phyloP scores from a whole-genome alignment of 2,329 filamentous ascomycete species.

The Rutstroemia sp. region DNA sequence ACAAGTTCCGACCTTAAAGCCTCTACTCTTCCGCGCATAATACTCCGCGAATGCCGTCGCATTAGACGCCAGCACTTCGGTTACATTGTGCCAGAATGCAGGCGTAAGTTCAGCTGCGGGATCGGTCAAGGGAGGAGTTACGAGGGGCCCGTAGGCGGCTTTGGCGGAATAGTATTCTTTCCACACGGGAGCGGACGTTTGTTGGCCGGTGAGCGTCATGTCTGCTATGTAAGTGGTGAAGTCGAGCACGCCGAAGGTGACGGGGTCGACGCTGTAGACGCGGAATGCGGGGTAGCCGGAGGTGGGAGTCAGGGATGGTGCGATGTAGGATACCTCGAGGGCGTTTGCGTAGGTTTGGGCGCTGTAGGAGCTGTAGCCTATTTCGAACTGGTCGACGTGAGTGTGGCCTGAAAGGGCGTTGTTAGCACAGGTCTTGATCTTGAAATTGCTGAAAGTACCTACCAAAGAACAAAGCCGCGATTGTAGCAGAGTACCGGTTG shows the following conservation, averaged over 20 bases:
- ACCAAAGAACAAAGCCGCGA: constrained; percentile 29
- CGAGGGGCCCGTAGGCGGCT: constrained; percentile 26
- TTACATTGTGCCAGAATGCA: constrained; percentile 53
- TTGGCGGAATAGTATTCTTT: constrained; percentile 27
- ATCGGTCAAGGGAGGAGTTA: constrained; percentile 35
- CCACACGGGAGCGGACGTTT: constrained; percentile 24
- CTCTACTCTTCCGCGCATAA: constrained; percentile 39
- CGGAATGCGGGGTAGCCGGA: constrained; percentile 30
- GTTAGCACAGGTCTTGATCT: not conserved
- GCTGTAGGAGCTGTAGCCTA: constrained; percentile 27
- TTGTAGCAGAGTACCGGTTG: constrained; percentile 25
- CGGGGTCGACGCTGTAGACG: constrained; percentile 29
- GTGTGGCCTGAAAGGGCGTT: constrained; percentile 22
- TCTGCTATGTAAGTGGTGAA: constrained; percentile 26
- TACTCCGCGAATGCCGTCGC: constrained; percentile 39
- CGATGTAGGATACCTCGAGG: constrained; percentile 26
- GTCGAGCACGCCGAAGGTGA: constrained; percentile 29
- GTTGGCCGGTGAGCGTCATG: constrained; percentile 21
- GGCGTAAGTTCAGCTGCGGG: constrained; percentile 41
- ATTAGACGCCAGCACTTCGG: constrained; percentile 38
- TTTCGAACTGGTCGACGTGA: constrained; percentile 30
- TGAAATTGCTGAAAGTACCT: not conserved
- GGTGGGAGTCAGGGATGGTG: constrained; percentile 28
- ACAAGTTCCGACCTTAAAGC: constrained; percentile 36
- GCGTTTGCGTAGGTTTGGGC: constrained; percentile 22